These are phyloP conservation scores for Heritiera littoralis DNA, from an alignment of 345 rosid genomes.

Conservation along the genomic window DNA sequence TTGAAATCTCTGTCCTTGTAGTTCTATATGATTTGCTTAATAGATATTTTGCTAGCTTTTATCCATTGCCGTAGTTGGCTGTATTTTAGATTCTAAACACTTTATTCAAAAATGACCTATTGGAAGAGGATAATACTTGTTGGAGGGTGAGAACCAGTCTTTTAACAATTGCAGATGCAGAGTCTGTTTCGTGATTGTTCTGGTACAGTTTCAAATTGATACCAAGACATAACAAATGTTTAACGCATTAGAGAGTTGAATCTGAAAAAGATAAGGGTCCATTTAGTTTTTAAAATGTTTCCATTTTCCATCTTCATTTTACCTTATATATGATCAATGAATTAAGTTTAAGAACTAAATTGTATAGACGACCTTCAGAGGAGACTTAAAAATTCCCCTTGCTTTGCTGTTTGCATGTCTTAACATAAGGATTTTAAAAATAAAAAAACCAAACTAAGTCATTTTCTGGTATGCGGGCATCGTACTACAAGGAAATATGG, in stretches of 20 bases:
- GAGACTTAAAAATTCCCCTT: not conserved
- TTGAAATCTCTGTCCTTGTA: conserved; percentile 49
- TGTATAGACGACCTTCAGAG: not conserved
- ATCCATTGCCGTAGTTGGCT: not conserved
- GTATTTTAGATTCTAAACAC: not conserved
- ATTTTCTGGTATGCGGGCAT: not conserved
- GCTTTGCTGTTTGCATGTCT: not conserved
- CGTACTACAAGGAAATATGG: not conserved
- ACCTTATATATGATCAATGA: not conserved
- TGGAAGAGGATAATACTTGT: not conserved
- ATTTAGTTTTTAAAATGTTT: not conserved
- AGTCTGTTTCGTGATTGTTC: not conserved
- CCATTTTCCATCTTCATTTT: not conserved
- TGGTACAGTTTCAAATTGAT: not conserved
- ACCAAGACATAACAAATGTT: not conserved
- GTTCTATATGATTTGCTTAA: conserved; percentile 39
- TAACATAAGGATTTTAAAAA: not conserved
- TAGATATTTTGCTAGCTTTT: not conserved
- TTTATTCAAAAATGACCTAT: not conserved
- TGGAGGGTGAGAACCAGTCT: not conserved
- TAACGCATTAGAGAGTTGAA: not conserved
- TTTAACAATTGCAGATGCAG: not conserved
- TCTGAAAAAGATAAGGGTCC: not conserved
- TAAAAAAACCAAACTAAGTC: not conserved
- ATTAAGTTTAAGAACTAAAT: no score